Evolutionary conservation across 495 filamentous ascomycete genomes (phyloP), one percentile per base, ranked within the genome.

Genomic region (Penicillium argentinense): DNA sequence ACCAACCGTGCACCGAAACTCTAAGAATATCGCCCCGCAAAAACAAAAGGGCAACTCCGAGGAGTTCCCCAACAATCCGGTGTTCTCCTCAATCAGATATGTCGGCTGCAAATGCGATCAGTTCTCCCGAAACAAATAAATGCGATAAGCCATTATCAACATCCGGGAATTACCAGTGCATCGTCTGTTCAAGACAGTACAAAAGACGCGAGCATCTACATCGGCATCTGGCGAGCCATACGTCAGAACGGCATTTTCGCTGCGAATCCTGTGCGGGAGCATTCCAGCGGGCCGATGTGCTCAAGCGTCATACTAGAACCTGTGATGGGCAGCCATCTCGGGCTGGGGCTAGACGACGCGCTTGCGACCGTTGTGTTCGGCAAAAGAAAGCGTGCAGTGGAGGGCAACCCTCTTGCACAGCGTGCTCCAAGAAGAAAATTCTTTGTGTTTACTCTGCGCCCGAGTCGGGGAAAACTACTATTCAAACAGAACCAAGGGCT

Each of bases 361-460:
- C 50, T 11, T 61, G 58, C 36, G 54, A 61, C 42, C 51, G 58
- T 1, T 61, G 58, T 21, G 51, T 52, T 4, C 58, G 51, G 5
- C 58, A 58, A 45, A 61, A 61, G 26, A 61, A 61, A 23, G 50
- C 54, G 9, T 61, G 58, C 24, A 58, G 49, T 29, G 47, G 47
- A 17, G 46, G 48, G 24, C 50, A 58, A 27, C 58, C 58, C n/a
- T n/a, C n/a, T 11, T 61, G 58, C 17, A 47, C 47, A 14, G 36
- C 22, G 9, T 61, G 58, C 21, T 32, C 46, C 5, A 51, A 42
- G 16, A 50, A 42, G 21, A 47, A 42, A 3, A 36, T 48, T 7
- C 6, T 26, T 4, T 61, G 58, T 30, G 49, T 42, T 19, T 57
- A 61, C 40, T 39, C 51, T 13, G 23, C 29, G 2, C 8, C 28